Conservation (phyloP, 805 yeast genomes). For the Suhomyces pyralidae region DNA sequence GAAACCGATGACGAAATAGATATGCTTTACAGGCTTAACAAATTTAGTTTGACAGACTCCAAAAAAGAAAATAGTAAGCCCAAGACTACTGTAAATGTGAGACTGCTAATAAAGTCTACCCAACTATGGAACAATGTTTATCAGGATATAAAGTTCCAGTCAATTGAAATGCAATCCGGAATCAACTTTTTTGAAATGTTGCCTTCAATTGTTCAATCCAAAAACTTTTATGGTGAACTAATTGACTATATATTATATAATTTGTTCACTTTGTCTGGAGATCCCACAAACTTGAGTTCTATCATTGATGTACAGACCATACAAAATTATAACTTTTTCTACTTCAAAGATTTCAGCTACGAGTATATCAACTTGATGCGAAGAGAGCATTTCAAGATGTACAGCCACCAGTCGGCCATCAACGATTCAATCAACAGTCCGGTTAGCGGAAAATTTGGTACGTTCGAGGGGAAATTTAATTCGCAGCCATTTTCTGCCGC, state of each 20-base stretch:
- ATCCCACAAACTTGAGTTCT: constrained; percentile 5
- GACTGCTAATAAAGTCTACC: constrained; percentile 6
- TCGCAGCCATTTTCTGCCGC: background rate
- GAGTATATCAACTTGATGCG: constrained; percentile 6
- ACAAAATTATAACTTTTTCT: constrained; percentile 15
- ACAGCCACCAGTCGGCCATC: background rate
- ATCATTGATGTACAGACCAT: constrained; percentile 5
- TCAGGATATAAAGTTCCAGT: constrained; percentile 25
- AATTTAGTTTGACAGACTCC: constrained; percentile 1
- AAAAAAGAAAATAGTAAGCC: background rate
- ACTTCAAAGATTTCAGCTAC: constrained; percentile 20
- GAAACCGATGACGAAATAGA: background rate
- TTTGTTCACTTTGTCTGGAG: constrained; percentile 9
- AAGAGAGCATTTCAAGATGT: constrained; percentile 2
- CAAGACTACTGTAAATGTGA: background rate
- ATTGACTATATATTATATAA: constrained; percentile 22
- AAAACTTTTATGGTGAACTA: constrained; percentile 19
- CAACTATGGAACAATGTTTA: constrained; percentile 31
- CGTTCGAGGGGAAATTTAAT: background rate
- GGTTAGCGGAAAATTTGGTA: background rate
- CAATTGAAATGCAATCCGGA: constrained; percentile 7
- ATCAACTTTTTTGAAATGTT: constrained; percentile 9
- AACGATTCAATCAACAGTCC: background rate
- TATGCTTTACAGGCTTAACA: constrained; percentile 1
- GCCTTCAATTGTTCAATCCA: constrained; percentile 10